Percentiles rank a stretch among this genome's conserved stretches.
These are phyloP conservation scores for Plasmodium vivax DNA, from an alignment of 169 alveolate genomes.

Conservation along the genomic window DNA sequence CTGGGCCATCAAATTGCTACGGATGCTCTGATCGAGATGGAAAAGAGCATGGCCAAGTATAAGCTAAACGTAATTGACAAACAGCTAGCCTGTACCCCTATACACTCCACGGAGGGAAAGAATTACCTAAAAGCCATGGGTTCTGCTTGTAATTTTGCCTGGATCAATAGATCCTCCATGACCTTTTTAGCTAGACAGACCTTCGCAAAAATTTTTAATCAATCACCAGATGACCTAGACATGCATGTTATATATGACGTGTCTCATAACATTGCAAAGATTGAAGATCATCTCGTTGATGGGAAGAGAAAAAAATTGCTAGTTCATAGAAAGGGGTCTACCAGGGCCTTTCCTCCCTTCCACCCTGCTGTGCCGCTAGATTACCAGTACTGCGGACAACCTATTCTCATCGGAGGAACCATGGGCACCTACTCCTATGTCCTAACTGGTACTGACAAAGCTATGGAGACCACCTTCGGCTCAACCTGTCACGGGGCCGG, in stretches of 20 bases:
- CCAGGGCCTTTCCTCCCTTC: constrained; percentile 92
- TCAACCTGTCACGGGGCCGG: constrained; percentile 94
- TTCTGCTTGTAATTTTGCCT: constrained; percentile 93
- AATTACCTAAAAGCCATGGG: constrained; percentile 90
- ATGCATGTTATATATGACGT: constrained; percentile 93
- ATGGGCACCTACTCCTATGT: constrained; percentile 93
- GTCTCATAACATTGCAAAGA: constrained; percentile 91
- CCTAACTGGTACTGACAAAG: constrained; percentile 89
- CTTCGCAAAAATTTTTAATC: constrained; percentile 81
- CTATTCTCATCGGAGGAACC: constrained; percentile 92
- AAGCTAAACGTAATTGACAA: constrained; percentile 84
- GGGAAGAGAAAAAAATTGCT: constrained; percentile 83
- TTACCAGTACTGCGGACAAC: constrained; percentile 90
- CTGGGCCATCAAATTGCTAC: constrained; percentile 92
- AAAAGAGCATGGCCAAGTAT: constrained; percentile 77
- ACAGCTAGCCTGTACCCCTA: constrained; percentile 91
- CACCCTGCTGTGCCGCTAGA: constrained; percentile 91
- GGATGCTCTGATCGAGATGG: constrained; percentile 91
- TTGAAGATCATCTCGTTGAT: constrained; percentile 87
- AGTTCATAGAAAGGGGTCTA: constrained; percentile 92
- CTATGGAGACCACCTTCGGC: constrained; percentile 89
- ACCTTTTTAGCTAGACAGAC: constrained; percentile 79
- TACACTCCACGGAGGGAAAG: constrained; percentile 86
- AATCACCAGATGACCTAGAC: constrained; percentile 91
- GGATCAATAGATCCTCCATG: constrained; percentile 91